These are phyloP conservation scores for Meyerozyma athensensis DNA, from an alignment of 1,139 yeast genomes.

Conservation along the genomic window DNA sequence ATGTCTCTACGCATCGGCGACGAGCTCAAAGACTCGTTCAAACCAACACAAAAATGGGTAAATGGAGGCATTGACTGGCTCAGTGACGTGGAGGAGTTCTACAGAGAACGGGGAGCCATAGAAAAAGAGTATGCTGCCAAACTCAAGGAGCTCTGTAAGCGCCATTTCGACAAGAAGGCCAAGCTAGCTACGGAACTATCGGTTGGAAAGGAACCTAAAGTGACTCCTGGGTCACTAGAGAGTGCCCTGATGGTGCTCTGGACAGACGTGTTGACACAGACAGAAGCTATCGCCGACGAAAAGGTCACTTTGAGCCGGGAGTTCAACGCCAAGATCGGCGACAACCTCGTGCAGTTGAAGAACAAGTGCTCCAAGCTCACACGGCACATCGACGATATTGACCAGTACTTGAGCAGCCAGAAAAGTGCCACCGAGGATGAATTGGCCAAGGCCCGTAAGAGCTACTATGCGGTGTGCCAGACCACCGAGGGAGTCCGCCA, in stretches of 20 bases:
- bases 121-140: constrained; percentile 81
- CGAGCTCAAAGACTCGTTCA: constrained; percentile 75
- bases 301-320: constrained; percentile 59
- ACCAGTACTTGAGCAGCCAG: constrained; percentile 53
- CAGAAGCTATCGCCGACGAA: constrained; percentile 76
- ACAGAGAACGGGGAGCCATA: constrained; percentile 72
- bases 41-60: constrained; percentile 73
- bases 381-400: constrained; percentile 52
- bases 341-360: constrained; percentile 54
- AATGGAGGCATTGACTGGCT: constrained; percentile 71
- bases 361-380: constrained; percentile 51
- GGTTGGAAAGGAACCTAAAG: constrained; percentile 87
- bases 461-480: constrained; percentile 76
- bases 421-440: constrained; percentile 61
- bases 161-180: constrained; percentile 74
- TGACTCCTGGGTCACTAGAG: constrained; percentile 94
- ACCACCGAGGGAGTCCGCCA: constrained; percentile 76
- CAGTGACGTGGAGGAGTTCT: constrained; percentile 74
- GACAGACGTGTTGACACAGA: constrained; percentile 83
- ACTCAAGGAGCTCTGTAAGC: constrained; percentile 59
- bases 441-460: constrained; percentile 64
- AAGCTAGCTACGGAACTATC: constrained; percentile 61
- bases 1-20: constrained; percentile 44
- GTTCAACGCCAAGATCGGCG: constrained; percentile 55
- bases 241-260: constrained; percentile 91